Percentiles rank a stretch among this genome's conserved stretches.
phyloP scores from a whole-genome alignment of 306 rosid genomes.

The Prosopis cineraria region DNA sequence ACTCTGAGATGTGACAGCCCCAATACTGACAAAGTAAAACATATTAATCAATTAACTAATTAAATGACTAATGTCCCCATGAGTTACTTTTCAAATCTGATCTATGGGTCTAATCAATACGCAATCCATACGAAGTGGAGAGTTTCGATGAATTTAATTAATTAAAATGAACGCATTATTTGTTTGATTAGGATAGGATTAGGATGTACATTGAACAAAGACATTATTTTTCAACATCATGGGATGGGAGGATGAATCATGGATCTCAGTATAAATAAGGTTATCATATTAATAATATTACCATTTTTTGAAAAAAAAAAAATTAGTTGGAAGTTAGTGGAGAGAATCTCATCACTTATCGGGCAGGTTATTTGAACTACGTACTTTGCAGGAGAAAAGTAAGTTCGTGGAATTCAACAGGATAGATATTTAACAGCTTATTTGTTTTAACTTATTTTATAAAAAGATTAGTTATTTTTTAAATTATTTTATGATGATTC shows the following conservation, averaged over 20 bases:
- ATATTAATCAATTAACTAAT: background rate
- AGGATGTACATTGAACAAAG: slow-evolving; percentile 37
- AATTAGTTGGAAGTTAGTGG: background rate
- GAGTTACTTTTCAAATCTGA: background rate
- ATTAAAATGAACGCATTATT: background rate
- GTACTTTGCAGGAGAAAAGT: background rate
- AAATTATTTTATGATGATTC: too few relatives aligned
- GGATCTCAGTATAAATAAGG: too few relatives aligned
- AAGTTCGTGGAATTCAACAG: background rate
- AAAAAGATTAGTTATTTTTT: too few relatives aligned
- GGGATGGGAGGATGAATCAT: background rate
- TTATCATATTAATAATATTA: too few relatives aligned
- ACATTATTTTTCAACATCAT: background rate
- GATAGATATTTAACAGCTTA: too few relatives aligned
- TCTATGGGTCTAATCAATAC: background rate
- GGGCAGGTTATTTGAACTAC: background rate
- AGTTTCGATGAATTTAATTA: background rate
- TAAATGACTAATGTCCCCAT: background rate
- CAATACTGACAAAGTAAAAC: background rate
- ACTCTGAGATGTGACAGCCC: slow-evolving; percentile 21
- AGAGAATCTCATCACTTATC: background rate
- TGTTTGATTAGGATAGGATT: background rate
- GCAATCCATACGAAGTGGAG: slow-evolving; percentile 8
- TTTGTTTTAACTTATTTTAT: too few relatives aligned
- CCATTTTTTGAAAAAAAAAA: too few relatives aligned